Percentiles rank a stretch among this genome's conserved stretches.
Evolutionary conservation across 805 yeast genomes (phyloP).

Genomic region (Monosporozyma servazzii): DNA sequence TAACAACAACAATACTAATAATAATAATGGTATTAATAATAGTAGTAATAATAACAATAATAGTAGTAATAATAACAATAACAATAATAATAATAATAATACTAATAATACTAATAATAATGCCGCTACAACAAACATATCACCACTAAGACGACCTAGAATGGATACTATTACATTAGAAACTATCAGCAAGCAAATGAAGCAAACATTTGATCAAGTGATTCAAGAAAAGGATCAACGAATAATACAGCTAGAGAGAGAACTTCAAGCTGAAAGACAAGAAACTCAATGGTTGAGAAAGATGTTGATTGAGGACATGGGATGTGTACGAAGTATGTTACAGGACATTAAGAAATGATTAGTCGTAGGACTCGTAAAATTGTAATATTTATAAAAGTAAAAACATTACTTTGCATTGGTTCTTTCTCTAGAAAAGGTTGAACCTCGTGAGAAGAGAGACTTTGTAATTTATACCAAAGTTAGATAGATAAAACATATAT

Average conservation of each 20-base stretch:
- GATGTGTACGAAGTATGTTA: conserved; percentile 26
- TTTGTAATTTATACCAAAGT: neutral
- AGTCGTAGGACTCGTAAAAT: neutral
- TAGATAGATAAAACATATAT: neutral
- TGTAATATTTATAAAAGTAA: neutral
- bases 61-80: neutral
- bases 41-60: too few species aligned
- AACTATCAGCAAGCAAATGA: conserved; percentile 14
- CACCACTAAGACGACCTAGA: neutral
- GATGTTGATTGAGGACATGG: conserved; percentile 31
- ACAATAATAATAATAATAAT: neutral
- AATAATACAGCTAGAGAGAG: conserved; percentile 24
- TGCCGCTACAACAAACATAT: neutral
- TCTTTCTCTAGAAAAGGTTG: neutral
- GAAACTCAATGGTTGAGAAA: conserved; percentile 30
- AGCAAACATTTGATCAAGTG: conserved; percentile 20
- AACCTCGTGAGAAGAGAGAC: neutral
- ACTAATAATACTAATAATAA: neutral
- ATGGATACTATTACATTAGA: conserved; percentile 4
- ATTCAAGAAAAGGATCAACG: conserved; percentile 26
- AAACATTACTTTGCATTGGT: neutral
- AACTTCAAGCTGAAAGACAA: conserved; percentile 26
- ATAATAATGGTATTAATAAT: neutral
- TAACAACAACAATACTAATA: conserved; percentile 1
- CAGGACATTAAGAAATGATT: conserved; percentile 16